Evolutionary conservation across 164 flowering plant species (phyloP).

Genomic region (Vitis rupestris): DNA sequence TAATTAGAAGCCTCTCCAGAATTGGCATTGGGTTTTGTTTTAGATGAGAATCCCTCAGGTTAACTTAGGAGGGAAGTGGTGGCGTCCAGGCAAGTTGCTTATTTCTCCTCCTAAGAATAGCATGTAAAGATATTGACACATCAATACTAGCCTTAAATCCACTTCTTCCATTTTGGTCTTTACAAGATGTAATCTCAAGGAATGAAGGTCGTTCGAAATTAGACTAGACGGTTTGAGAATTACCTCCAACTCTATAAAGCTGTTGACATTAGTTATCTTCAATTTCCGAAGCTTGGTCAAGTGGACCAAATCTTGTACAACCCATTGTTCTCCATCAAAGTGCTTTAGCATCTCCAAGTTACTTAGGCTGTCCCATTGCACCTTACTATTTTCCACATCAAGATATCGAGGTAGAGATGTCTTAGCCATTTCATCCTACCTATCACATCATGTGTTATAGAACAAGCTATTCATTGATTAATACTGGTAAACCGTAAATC

Average conservation of each 20-base stretch:
- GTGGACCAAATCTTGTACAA: slow-evolving; percentile 2
- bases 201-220: background rate
- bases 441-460: slow-evolving; percentile 6
- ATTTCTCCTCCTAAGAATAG: slow-evolving; percentile 11
- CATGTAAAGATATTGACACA: slow-evolving; percentile 1
- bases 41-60: too few species aligned
- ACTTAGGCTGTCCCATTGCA: slow-evolving; percentile 14
- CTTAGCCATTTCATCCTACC: slow-evolving; percentile 21
- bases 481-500: background rate
- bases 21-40: too few species aligned
- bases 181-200: background rate
- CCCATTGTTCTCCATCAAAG: background rate
- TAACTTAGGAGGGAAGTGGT: slow-evolving; percentile 17
- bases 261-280: background rate
- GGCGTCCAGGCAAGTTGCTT: slow-evolving; percentile 2
- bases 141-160: too few species aligned
- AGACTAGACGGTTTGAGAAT: background rate
- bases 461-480: background rate
- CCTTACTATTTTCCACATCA: background rate
- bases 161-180: background rate
- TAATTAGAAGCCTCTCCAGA: too few species aligned
- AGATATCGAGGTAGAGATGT: background rate
- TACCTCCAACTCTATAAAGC: background rate
- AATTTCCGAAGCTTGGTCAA: slow-evolving; percentile 11
- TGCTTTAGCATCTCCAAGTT: slow-evolving; percentile 19